Evolutionary conservation across 2,329 filamentous ascomycete species (phyloP), one percentile per base, ranked within the genome.

Genomic region (Helotiales sp.): DNA sequence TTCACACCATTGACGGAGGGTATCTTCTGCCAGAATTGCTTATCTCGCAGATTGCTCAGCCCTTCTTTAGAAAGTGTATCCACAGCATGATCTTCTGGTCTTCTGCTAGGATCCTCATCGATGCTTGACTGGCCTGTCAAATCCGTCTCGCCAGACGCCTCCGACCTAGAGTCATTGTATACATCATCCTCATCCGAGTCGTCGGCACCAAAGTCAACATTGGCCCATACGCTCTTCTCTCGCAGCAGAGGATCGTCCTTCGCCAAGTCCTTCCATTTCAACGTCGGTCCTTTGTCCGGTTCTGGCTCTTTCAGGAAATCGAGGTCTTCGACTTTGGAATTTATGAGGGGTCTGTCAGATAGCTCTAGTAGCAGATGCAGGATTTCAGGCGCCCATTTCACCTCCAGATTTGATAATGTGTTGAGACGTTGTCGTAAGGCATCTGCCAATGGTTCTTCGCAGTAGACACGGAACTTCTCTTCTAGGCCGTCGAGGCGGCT

Each of bases 381-480:
- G 13, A 90, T 79, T 66, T 98, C 95, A 0, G 93, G 92, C 5
- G 85, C 84, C 82, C 85, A 93, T 73, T 85, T 86, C 42, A 80
- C 80, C 33, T 74, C 77, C 51, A 59, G 69, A 57, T 74, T 69
- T 10, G 80, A 75, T 19, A 96, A 73, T 59, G 86, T 82, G 36
- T 81, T 75, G 13, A 91, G 72, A 33, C 89, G 80, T 42, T 71
- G 69, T 36, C 78, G 75, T 33, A 92, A 75, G 5, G 85, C 86
- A 70, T 93, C 86, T 12, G 91, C 91, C 25, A 97, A 76, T 36
- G 84, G 85, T 66, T 97, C 93, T 61, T 90, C 85, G 68, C 89
- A 87, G 48, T 91, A 81, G 54, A 98, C 81, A 30, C 86, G 83
- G 66, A 97, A 95, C 66, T 93, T 92, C 75, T 98, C 95, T 64